phyloP scores from a whole-genome alignment of 1,139 yeast species.

The Nakaseomyces uthaithaninus region DNA sequence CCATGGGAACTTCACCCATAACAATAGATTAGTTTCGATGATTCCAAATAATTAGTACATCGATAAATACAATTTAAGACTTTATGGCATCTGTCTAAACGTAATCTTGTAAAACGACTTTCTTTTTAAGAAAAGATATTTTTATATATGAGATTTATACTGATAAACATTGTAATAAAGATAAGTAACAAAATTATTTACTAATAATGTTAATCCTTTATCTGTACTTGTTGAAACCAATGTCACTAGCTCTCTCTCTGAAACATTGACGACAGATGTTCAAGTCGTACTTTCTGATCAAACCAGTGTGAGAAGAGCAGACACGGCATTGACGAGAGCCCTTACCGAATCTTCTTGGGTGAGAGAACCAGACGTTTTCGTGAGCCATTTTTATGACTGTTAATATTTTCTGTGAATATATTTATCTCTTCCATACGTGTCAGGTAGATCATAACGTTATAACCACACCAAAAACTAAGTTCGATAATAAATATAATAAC shows the following conservation, averaged over 20 bases:
- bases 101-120: background rate
- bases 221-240: conserved; percentile 99
- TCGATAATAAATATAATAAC: too few relatives aligned
- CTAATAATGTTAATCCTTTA: conserved; percentile 36
- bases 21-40: too few relatives aligned
- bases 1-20: too few relatives aligned
- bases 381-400: conserved; percentile 69
- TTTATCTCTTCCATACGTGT: too few relatives aligned
- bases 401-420: too few relatives aligned
- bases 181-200: conserved; percentile 4
- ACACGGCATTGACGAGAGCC: conserved; percentile 99
- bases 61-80: conserved; percentile 1
- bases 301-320: conserved; percentile 98
- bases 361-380: conserved; percentile 99
- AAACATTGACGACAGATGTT: conserved; percentile 99
- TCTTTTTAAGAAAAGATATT: background rate
- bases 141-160: conserved; percentile 3
- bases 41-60: too few relatives aligned
- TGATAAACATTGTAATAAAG: conserved; percentile 4
- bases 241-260: conserved; percentile 99
- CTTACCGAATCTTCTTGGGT: conserved; percentile 99
- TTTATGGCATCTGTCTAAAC: conserved; percentile 2
- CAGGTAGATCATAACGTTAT: too few relatives aligned
- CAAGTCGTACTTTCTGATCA: conserved; percentile 99
- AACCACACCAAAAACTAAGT: too few relatives aligned